phyloP scores from a whole-genome alignment of 2,329 filamentous ascomycete genomes.

The Alternaria novae-zelandiae region DNA sequence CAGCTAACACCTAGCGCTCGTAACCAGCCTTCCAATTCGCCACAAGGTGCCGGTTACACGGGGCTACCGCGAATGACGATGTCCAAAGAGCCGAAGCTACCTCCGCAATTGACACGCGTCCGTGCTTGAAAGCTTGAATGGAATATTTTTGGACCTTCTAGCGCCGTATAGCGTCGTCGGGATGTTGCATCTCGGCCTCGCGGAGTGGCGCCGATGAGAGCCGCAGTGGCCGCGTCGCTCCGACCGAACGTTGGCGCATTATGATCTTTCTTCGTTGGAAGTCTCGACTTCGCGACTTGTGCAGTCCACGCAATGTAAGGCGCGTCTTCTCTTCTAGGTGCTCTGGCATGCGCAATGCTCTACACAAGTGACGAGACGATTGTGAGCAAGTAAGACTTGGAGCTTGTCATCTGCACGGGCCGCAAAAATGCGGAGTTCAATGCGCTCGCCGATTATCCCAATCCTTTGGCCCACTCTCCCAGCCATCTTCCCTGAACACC shows the following conservation, averaged over 20 bases:
- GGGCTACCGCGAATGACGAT: neutral
- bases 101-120: neutral
- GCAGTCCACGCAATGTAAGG: neutral
- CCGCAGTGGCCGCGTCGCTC: neutral
- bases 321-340: neutral
- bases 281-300: neutral
- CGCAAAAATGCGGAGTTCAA: neutral
- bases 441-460: neutral
- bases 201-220: neutral
- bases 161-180: neutral
- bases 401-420: neutral
- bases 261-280: neutral
- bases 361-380: neutral
- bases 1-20: neutral
- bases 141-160: neutral
- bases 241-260: neutral
- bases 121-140: neutral
- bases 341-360: neutral
- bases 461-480: conserved; percentile 28
- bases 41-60: neutral
- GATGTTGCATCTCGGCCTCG: neutral
- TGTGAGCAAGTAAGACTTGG: neutral
- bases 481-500: conserved; percentile 60
- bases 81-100: neutral
- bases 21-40: neutral